Base-by-base conservation (phyloP, 345 rosid genomes). In the Sonneratia caseolaris region DNA sequence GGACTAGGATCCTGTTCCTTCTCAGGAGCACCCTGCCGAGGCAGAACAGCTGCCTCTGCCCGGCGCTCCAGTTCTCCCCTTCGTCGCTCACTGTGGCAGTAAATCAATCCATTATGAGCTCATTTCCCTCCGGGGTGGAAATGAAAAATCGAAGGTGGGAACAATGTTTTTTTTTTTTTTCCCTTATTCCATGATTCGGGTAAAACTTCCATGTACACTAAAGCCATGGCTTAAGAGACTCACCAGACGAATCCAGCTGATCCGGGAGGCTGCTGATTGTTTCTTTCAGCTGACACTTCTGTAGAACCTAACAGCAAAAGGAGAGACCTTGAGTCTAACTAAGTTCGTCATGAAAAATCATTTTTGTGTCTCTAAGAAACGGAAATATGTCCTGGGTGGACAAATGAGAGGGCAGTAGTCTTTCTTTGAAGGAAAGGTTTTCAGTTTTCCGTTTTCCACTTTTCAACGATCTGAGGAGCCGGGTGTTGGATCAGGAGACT, bases 1-100 rank as follows among this genome's bases (percentile, higher is more conserved):
- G 79, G 37, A 86, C 90, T 14, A 89, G 80, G 67, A 88, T 87
- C 74, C 74, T 80, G 79, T 89, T 89, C 76, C 93, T 85, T 65
- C 82, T 85, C 2, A 85, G 71, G 8, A 89, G 68, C 3, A 89
- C 97, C 80, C 93, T 84, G 70, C 97, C 93, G 19, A 86, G 88
- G 78, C 93, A 88, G 73, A 91, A 86, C 57, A 89, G 77, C 61
- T 91, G 97, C 51, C 91, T 78, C 72, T 88, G 91, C 69, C 97
- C 96, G 24, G 72, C 86, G 53, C 97, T 89, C 97, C 93, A 91
- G 64, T 91, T 91, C 70, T 88, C 93, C n/a, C 91, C 97, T 71
- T 89, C 93, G 64, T 85, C 89, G 71, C 89, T 83, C 61, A 89
- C 97, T 89, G 81, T 59, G 19, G 7, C 37, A 62, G 38, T 3